Evolutionary conservation across 768 basidiomycete species (phyloP).

Genomic region (Mrakia blollopis): DNA sequence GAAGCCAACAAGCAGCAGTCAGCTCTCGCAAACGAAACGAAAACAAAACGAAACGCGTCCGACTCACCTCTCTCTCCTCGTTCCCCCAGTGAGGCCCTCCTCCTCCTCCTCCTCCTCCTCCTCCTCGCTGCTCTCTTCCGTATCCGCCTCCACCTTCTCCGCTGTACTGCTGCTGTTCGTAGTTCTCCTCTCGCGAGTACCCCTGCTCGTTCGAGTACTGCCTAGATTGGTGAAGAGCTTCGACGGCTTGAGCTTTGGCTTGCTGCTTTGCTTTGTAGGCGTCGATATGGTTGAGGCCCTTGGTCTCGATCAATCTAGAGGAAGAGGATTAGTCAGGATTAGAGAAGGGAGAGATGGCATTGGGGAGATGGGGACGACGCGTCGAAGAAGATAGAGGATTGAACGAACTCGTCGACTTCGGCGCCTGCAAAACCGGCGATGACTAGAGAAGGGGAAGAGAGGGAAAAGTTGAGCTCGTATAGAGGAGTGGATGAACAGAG

Average conservation of each 20-base stretch:
- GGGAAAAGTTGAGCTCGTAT: not conserved
- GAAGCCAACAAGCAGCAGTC: not conserved
- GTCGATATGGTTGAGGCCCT: constrained; percentile 42
- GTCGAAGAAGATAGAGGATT: not conserved
- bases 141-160: no score
- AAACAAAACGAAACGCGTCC: not conserved
- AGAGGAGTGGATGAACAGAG: not conserved
- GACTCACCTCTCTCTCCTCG: constrained; percentile 15
- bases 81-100: constrained; percentile 16
- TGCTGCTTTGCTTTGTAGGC: constrained; percentile 36
- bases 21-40: not conserved
- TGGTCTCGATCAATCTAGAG: constrained; percentile 47
- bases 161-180: not conserved
- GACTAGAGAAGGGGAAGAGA: not conserved
- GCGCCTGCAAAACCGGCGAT: not conserved
- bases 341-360: not conserved
- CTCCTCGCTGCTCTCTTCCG: not conserved
- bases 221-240: constrained; percentile 24
- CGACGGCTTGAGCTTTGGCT: constrained; percentile 36
- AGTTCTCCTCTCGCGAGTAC: constrained; percentile 15
- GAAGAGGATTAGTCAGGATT: no score
- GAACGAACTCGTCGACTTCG: not conserved
- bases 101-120: constrained; percentile 16
- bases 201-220: constrained; percentile 13
- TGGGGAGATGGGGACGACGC: not conserved